These are phyloP conservation scores for Alternaria sp. DNA, from an alignment of 2,329 filamentous ascomycete genomes.

Conservation along the genomic window DNA sequence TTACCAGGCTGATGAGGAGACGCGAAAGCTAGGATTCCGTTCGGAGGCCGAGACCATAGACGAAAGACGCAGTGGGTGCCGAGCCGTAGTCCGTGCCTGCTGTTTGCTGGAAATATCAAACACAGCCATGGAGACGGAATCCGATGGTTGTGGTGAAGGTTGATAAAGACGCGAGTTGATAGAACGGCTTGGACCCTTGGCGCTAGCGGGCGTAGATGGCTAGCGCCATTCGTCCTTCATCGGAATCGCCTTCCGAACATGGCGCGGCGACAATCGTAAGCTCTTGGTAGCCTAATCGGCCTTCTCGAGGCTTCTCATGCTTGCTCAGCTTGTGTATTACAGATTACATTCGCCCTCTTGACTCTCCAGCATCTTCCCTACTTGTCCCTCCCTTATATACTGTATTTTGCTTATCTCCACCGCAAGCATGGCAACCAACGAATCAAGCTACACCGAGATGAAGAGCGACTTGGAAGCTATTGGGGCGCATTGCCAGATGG, in stretches of 20 bases:
- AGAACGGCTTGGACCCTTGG: slow-evolving; percentile 16
- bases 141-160: not conserved
- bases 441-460: slow-evolving; percentile 72
- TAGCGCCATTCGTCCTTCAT: not conserved
- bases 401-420: not conserved
- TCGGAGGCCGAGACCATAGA: not conserved
- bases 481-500: slow-evolving; percentile 88
- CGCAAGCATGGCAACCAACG: slow-evolving; percentile 31
- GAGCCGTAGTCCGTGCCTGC: accelerated
- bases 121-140: not conserved
- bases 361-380: not conserved
- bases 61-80: not conserved
- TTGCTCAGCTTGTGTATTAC: slow-evolving; percentile 21
- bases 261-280: slow-evolving; percentile 27
- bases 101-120: not conserved
- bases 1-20: not conserved
- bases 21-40: too few species aligned
- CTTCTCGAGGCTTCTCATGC: slow-evolving; percentile 34
- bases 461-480: slow-evolving; percentile 79
- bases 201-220: slow-evolving; percentile 2
- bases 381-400: not conserved
- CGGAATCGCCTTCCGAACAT: slow-evolving; percentile 10
- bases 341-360: slow-evolving; percentile 3
- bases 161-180: too few species aligned
- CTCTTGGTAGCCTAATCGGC: slow-evolving; percentile 17